Evolutionary conservation across 179 eudicot genomes (phyloP).

Genomic region (Sideroxylon spinosum): DNA sequence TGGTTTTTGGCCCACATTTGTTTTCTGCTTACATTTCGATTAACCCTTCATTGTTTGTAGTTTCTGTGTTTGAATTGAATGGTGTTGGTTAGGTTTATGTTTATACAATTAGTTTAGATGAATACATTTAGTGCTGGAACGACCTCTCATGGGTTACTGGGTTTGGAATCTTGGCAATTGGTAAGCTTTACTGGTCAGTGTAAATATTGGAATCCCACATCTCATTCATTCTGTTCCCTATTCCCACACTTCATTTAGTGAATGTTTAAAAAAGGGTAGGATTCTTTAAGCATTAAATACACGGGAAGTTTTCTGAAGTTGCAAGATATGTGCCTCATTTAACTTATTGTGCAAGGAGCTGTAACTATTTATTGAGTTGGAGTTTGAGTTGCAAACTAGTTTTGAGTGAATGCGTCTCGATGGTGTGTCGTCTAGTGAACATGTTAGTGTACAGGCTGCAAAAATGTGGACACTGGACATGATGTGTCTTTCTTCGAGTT

Average conservation of each 20-base stretch:
- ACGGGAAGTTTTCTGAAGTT: background rate
- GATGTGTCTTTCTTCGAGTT: background rate
- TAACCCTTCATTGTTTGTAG: background rate
- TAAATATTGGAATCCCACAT: background rate
- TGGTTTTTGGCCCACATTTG: background rate
- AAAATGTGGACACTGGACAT: background rate
- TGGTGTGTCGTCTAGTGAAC: background rate
- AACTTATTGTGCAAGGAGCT: background rate
- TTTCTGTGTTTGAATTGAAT: constrained; percentile 8
- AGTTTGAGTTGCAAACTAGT: background rate
- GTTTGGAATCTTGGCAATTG: background rate
- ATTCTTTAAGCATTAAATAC: background rate
- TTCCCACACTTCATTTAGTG: background rate
- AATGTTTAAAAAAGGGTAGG: background rate
- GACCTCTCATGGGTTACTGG: background rate
- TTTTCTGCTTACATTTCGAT: background rate
- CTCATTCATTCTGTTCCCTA: too few relatives aligned
- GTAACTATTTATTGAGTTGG: too few relatives aligned
- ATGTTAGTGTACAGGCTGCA: background rate
- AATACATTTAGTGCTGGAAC: background rate
- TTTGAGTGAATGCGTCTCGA: background rate
- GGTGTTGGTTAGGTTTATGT: background rate
- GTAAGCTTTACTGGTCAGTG: background rate
- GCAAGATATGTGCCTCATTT: background rate
- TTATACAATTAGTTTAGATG: background rate